These are phyloP conservation scores for Penicillium sp. DNA, from an alignment of 2,329 filamentous ascomycete species.

Conservation along the genomic window DNA sequence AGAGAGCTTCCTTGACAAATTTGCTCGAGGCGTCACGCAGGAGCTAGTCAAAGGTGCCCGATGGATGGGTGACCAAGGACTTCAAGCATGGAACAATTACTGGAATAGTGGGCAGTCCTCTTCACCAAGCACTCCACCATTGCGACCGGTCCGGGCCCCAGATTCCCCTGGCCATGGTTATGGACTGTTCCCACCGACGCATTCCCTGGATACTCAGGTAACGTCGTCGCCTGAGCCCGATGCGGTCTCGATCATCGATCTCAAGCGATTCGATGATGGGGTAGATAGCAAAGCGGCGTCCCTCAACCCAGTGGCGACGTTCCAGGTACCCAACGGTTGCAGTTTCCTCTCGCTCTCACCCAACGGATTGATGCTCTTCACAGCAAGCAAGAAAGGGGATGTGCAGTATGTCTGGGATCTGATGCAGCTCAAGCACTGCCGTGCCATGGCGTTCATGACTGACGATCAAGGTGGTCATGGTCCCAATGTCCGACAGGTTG, in stretches of 20 bases:
- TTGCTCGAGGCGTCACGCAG: conserved; percentile 54
- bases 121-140: conserved; percentile 30
- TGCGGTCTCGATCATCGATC: conserved; percentile 51
- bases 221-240: conserved; percentile 46
- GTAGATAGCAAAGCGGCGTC: conserved; percentile 40
- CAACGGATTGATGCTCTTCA: conserved; percentile 52
- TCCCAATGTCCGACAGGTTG: conserved; percentile 73
- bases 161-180: conserved; percentile 39
- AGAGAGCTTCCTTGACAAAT: conserved; percentile 52
- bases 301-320: conserved; percentile 48
- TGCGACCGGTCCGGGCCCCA: conserved; percentile 36
- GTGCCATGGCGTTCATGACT: conserved; percentile 42
- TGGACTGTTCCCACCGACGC: conserved; percentile 51
- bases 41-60: conserved; percentile 53
- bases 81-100: conserved; percentile 56
- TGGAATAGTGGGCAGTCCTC: conserved; percentile 50
- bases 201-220: conserved; percentile 47
- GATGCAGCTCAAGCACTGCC: conserved; percentile 52
- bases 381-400: conserved; percentile 54
- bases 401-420: conserved; percentile 57
- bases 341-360: conserved; percentile 55
- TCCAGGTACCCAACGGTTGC: conserved; percentile 54
- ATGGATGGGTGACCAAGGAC: conserved; percentile 55
- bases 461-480: conserved; percentile 39
- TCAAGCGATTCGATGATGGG: conserved; percentile 48